Base-by-base conservation (phyloP, 2,329 filamentous ascomycete genomes). In the Penicillium glabrum region DNA sequence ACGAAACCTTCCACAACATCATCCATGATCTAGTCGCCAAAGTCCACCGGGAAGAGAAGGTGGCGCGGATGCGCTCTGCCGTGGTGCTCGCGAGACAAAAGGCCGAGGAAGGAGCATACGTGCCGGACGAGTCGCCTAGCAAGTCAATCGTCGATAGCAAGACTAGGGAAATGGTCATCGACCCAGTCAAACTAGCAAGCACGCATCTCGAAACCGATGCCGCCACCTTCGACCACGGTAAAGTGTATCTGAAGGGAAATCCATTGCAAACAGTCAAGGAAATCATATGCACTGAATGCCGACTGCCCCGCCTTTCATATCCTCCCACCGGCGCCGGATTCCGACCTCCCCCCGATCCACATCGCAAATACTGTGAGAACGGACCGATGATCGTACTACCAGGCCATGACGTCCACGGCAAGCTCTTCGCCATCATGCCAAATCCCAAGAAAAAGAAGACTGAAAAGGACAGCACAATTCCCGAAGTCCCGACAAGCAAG, bases 351-450 rank as follows among this genome's bases (percentile, higher is more conserved):
- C 81, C 81, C 49, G 78, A 82, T 65, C 79, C 83, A 1, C 73
- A 77, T 52, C 75, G 73, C 44, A 79, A 83, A 63, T 87, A 87
- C 70, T 87, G 85, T 72, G 81, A 82, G 66, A 79, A 82, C 48
- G 82, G 83, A 56, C 85, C 85, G 5, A 82, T 83, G 76, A 81
- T 85, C 46, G 79, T 79, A 55, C 73, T 80, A 58, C 77, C 81
- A 14, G 84, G 84, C 37, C 82, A 86, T 67, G 85, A 87, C 65
- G 84, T 87, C 51, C 86, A 87, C 67, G 85, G 84, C 59, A 86
- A 77, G 53, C 70, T 71, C 19, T 77, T 77, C 54, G 73, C 75
- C 6, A 46, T 70, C 11, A 79, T 74, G 55, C 64, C 77, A 10
- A 84, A 78, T 54, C 82, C 82, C 1, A 82, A 76, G 65, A 74